Evolutionary conservation across 2,329 filamentous ascomycete species (phyloP).

Genomic region (Scedosporium minutisporum): DNA sequence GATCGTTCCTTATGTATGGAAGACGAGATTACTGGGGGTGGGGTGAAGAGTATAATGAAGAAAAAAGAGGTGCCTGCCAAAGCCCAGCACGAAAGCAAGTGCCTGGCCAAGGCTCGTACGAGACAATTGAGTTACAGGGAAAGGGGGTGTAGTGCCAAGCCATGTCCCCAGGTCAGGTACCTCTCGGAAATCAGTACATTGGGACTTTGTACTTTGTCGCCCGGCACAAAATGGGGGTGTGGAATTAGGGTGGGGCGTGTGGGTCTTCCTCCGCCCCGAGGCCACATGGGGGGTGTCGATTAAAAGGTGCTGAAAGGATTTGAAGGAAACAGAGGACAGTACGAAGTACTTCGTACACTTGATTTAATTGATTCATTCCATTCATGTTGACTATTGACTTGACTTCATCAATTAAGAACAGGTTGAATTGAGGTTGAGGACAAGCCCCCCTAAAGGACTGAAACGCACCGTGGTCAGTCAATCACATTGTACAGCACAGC

Average conservation of each 20-base stretch:
- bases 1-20: constrained; percentile 8
- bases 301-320: background rate
- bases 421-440: no score
- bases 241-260: background rate
- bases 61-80: background rate
- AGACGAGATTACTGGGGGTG: background rate
- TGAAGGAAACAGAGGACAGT: background rate
- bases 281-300: background rate
- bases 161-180: constrained; percentile 2
- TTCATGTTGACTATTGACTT: no score
- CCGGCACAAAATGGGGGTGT: background rate
- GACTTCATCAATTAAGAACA: no score
- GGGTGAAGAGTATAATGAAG: background rate
- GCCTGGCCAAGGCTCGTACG: constrained; percentile 6
- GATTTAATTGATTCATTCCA: no score
- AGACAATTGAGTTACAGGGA: constrained; percentile 2
- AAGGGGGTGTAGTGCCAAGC: constrained; percentile 1
- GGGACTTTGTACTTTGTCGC: background rate
- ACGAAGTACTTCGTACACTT: background rate
- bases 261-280: background rate
- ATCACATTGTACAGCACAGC: no score
- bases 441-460: no score
- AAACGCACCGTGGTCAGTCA: no score
- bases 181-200: background rate
- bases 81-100: background rate